Conservation (phyloP, 805 yeast species). For the Debaryomyces prosopidis region DNA sequence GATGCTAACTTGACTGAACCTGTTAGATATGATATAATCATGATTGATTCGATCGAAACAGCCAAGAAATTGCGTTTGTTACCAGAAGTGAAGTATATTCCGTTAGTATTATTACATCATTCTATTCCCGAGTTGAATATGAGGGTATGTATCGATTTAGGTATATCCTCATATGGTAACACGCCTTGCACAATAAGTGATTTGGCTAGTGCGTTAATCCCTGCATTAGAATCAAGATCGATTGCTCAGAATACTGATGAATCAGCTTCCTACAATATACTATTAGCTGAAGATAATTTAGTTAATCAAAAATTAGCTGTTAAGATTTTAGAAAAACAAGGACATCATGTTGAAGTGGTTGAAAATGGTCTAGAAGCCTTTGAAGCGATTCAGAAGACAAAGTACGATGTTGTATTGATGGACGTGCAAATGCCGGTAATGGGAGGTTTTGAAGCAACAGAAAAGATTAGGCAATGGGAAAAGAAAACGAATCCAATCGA, state of each 20-base stretch:
- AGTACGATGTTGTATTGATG: slow-evolving; percentile 83
- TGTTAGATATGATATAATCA: slow-evolving; percentile 72
- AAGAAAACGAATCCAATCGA: slow-evolving; percentile 71
- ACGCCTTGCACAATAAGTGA: slow-evolving; percentile 84
- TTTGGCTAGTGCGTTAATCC: slow-evolving; percentile 77
- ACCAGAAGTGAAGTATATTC: slow-evolving; percentile 81
- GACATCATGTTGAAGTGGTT: slow-evolving; percentile 80
- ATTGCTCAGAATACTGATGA: slow-evolving; percentile 81
- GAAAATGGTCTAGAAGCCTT: slow-evolving; percentile 84
- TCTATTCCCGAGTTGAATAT: slow-evolving; percentile 75
- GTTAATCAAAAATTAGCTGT: slow-evolving; percentile 89
- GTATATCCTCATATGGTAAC: slow-evolving; percentile 85
- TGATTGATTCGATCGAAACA: slow-evolving; percentile 76
- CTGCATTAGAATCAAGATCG: slow-evolving; percentile 81
- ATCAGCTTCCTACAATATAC: slow-evolving; percentile 67
- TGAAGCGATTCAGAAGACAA: slow-evolving; percentile 66
- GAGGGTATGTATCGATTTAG: slow-evolving; percentile 80
- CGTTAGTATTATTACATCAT: slow-evolving; percentile 76
- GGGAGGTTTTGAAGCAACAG: slow-evolving; percentile 94
- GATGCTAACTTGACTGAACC: slow-evolving; percentile 60
- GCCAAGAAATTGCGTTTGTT: slow-evolving; percentile 68
- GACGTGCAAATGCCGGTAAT: slow-evolving; percentile 95
- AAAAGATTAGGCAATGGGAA: slow-evolving; percentile 85
- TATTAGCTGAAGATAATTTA: slow-evolving; percentile 84
- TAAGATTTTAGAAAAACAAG: slow-evolving; percentile 79